Conservation (phyloP, 2,329 filamentous ascomycete species). For the Conoideocrella luteorostrata region DNA sequence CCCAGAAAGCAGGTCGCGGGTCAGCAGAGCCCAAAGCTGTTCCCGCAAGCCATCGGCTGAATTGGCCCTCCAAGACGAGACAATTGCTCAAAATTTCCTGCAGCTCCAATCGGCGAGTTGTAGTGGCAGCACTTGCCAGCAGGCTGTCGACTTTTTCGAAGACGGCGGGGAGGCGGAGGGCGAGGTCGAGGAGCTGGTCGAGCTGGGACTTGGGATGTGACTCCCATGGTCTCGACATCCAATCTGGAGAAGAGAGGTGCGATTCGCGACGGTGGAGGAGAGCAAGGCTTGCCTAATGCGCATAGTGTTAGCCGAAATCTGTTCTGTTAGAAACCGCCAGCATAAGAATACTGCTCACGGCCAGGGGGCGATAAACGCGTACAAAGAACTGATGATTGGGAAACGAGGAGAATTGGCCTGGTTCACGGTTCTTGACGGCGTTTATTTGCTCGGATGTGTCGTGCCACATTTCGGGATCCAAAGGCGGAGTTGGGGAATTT, state of each 20-base stretch:
- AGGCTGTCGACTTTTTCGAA: conserved; percentile 39
- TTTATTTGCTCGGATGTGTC: conserved; percentile 27
- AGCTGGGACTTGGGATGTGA: conserved; percentile 43
- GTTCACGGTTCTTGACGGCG: conserved; percentile 35
- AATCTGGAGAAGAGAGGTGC: conserved; percentile 45
- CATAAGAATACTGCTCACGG: conserved; percentile 33
- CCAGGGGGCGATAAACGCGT: conserved; percentile 46
- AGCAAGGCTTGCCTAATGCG: conserved; percentile 38
- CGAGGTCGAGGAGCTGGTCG: conserved; percentile 46
- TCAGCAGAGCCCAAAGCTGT: conserved; percentile 19
- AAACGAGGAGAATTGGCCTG: conserved; percentile 41
- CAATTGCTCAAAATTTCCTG: conserved; percentile 43
- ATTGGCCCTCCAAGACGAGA: conserved; percentile 39
- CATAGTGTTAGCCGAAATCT: background rate
- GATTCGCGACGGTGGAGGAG: conserved; percentile 43
- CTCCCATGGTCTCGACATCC: conserved; percentile 46
- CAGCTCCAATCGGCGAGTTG: conserved; percentile 36
- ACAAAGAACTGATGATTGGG: conserved; percentile 53
- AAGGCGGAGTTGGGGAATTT: conserved; percentile 33
- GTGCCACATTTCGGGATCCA: conserved; percentile 32
- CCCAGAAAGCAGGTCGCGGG: conserved; percentile 33
- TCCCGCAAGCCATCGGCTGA: conserved; percentile 41
- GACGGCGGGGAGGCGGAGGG: conserved; percentile 41
- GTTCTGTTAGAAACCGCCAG: background rate
- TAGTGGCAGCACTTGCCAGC: conserved; percentile 29